phyloP scores from a whole-genome alignment of 2,329 filamentous ascomycete genomes.

The Lasiodiplodia gonubiensis region DNA sequence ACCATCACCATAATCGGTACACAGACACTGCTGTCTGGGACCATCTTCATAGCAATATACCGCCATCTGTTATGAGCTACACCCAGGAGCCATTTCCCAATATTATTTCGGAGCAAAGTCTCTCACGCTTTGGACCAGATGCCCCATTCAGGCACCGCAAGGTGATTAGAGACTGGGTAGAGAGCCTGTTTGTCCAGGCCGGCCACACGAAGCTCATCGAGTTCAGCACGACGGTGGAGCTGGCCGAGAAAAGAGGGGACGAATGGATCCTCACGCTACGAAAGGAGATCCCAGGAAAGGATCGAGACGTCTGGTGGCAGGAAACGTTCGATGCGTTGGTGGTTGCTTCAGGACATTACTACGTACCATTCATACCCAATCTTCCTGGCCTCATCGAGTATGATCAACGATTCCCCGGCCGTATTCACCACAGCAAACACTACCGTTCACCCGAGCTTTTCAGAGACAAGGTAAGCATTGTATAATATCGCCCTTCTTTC shows the following conservation, averaged over 20 bases:
- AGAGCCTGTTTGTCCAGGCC: conserved; percentile 51
- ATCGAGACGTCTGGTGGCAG: conserved; percentile 45
- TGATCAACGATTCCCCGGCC: conserved; percentile 62
- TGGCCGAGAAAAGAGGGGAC: conserved; percentile 29
- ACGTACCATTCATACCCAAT: conserved; percentile 69
- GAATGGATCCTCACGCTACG: conserved; percentile 43
- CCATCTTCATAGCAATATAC: conserved; percentile 68
- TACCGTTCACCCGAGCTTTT: conserved; percentile 30
- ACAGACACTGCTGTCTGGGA: conserved; percentile 57
- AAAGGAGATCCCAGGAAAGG: not conserved
- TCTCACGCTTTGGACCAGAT: conserved; percentile 59
- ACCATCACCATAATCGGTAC: conserved; percentile 33
- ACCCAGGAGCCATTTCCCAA: conserved; percentile 61
- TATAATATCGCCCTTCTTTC: too few species aligned
- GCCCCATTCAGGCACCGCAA: conserved; percentile 68
- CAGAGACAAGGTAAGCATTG: conserved; percentile 21
- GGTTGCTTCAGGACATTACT: conserved; percentile 77
- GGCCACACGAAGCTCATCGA: conserved; percentile 43
- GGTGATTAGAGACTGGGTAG: conserved; percentile 62
- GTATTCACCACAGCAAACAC: conserved; percentile 62
- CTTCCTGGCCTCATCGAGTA: conserved; percentile 67
- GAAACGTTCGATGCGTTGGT: conserved; percentile 70
- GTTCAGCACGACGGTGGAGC: conserved; percentile 45
- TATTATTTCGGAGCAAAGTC: conserved; percentile 48
- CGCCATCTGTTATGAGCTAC: conserved; percentile 65